Evolutionary conservation across 169 alveolate species (phyloP), one percentile per base, ranked within the genome.

Genomic region (Toxoplasma gondii): DNA sequence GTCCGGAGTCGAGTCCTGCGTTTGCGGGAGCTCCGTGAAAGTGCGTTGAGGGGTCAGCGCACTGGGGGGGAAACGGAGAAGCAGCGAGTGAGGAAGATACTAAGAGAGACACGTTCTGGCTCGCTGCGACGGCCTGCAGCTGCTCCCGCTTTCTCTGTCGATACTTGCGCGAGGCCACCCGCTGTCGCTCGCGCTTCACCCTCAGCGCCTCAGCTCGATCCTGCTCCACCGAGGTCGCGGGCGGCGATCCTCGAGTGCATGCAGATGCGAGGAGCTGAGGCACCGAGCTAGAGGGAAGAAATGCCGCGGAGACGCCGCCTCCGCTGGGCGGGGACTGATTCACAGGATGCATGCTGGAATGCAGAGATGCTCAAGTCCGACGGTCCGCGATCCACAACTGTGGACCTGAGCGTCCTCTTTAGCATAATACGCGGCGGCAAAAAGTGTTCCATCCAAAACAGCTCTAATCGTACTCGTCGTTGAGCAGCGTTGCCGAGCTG

Each of bases 111-210:
- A 19, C 9, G 27, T 53, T 9, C 29, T 64, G 74, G 29, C 74
- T 64, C 74, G 74, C 74, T 7, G 74, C n/a, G n/a, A n/a, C 74
- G n/a, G n/a, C 74, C n/a, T 64, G 84, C 38, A 34, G 84, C 84
- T 34, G 84, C 84, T 34, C 49, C 43, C 84, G 84, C 44, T 74
- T 74, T 44, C 84, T 17, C 27, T 74, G 45, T 27, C 84, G 84
- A 24, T 74, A 74, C 39, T 74, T 74, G 45, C 44, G 39, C 1
- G 84, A 74, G 9, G 84, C 84, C 17, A 74, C 44, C n/a, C 84
- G 84, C 44, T 74, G 84, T n/a, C 84, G 2, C n/a, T 74, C 84
- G 17, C 84, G 1, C 43, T 74, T 74, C 44, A 36, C 84, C 44
- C 44, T 4, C 84, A 74, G 43, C 84, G 45, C 44, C 84, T 34